Conservation (phyloP, 345 rosid species). For the Euphorbia peplus region DNA sequence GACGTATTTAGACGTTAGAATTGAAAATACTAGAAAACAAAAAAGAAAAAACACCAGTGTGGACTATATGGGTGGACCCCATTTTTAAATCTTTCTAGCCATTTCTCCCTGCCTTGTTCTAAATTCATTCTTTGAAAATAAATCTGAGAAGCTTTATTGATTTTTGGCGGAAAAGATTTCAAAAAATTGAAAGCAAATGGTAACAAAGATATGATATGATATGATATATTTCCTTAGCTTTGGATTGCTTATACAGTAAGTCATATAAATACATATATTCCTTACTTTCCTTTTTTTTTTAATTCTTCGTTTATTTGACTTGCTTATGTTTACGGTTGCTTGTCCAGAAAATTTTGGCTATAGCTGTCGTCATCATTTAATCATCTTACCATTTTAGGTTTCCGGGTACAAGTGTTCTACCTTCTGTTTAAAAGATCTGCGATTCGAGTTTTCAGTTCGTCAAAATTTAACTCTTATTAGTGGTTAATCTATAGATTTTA, state of each 20-base stretch:
- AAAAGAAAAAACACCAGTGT: neutral
- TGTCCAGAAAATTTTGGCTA: constrained; percentile 11
- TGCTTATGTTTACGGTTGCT: constrained; percentile 11
- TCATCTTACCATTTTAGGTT: constrained; percentile 15
- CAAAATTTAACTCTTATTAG: too few relatives aligned
- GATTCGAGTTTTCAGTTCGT: too few relatives aligned
- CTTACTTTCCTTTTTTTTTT: constrained; percentile 9
- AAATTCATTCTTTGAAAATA: neutral
- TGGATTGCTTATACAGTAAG: constrained; percentile 34
- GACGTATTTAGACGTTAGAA: neutral
- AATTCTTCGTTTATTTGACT: neutral
- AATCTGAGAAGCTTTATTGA: neutral
- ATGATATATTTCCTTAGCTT: constrained; percentile 4
- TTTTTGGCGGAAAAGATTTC: neutral
- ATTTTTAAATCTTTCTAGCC: neutral
- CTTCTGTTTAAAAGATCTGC: too few relatives aligned
- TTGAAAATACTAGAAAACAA: neutral
- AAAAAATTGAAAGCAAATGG: neutral
- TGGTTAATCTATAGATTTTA: too few relatives aligned
- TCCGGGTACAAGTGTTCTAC: too few relatives aligned
- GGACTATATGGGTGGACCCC: constrained; percentile 13
- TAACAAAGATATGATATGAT: constrained; percentile 5
- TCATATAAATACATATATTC: constrained; percentile 23
- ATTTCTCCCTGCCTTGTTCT: neutral
- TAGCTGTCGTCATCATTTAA: neutral